Evolutionary conservation across 352 stramenopile genomes (phyloP).

Genomic region (Phytophthora pini): DNA sequence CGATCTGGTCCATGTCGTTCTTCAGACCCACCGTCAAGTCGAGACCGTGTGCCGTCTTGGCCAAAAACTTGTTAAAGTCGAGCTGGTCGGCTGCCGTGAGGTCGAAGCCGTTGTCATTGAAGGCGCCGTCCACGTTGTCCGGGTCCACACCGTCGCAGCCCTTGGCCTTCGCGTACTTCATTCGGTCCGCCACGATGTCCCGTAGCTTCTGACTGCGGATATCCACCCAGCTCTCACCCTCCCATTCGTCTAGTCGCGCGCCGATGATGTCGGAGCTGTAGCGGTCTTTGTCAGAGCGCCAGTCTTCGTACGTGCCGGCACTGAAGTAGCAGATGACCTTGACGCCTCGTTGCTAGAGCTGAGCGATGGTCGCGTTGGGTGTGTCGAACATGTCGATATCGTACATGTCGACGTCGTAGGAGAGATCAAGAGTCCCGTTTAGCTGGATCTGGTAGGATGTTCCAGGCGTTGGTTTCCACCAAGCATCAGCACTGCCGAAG

Average conservation of each 20-base stretch:
- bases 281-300: constrained; percentile 48
- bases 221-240: constrained; percentile 50
- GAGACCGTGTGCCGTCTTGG: constrained; percentile 44
- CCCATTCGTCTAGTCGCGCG: constrained; percentile 37
- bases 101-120: constrained; percentile 43
- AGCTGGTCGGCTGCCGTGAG: constrained; percentile 49
- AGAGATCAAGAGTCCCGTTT: constrained; percentile 36
- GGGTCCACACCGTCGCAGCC: constrained; percentile 64
- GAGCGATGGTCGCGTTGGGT: constrained; percentile 31
- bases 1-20: constrained; percentile 56
- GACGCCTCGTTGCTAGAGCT: constrained; percentile 33
- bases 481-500: constrained; percentile 6
- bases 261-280: constrained; percentile 48
- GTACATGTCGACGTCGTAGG: constrained; percentile 43
- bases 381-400: constrained; percentile 54
- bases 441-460: constrained; percentile 54
- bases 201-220: constrained; percentile 40
- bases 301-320: constrained; percentile 59
- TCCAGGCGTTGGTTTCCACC: constrained; percentile 49
- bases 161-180: constrained; percentile 52
- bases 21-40: constrained; percentile 59
- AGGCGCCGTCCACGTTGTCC: constrained; percentile 62
- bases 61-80: constrained; percentile 58
- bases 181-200: constrained; percentile 49
- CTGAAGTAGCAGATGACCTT: constrained; percentile 71